A percentile compares a stretch with the other conserved stretches of the same genome.
Evolutionary conservation across 805 yeast species (phyloP).

Genomic region (Kodamaea nitidulidarum): DNA sequence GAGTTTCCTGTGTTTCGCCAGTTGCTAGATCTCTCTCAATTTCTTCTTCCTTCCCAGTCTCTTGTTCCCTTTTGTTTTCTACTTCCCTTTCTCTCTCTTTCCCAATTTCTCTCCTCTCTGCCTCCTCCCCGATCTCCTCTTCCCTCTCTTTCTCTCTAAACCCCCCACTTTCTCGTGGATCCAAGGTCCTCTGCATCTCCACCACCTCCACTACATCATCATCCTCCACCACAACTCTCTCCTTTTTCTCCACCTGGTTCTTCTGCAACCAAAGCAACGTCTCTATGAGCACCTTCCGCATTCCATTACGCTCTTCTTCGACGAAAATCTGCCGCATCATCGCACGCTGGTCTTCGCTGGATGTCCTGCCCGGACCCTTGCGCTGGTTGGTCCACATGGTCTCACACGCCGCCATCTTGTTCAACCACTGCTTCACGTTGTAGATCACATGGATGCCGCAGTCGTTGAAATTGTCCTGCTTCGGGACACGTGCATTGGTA

Average conservation of each 20-base stretch:
- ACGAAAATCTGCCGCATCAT: constrained; percentile 17
- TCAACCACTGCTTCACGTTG: constrained; percentile 58
- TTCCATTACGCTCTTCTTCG: constrained; percentile 26
- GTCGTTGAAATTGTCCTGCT: constrained; percentile 84
- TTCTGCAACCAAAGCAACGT: constrained; percentile 6
- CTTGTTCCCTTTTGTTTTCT: not conserved
- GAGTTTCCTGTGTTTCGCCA: no score
- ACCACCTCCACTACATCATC: constrained; percentile 19
- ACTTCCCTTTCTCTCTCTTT: not conserved
- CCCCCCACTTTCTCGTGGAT: constrained; percentile 6
- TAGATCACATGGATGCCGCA: constrained; percentile 91
- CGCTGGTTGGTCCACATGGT: constrained; percentile 39
- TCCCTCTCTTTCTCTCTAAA: constrained; percentile 8
- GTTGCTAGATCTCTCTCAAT: no score
- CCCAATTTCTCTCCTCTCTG: no score
- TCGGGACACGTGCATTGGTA: constrained; percentile 60
- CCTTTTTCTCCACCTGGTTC: not conserved
- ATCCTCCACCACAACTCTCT: constrained; percentile 6
- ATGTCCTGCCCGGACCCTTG: constrained; percentile 5
- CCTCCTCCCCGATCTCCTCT: constrained; percentile 1
- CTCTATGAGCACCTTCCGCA: constrained; percentile 25
- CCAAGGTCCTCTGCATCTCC: constrained; percentile 6
- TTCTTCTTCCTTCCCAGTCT: not conserved
- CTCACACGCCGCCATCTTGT: constrained; percentile 45
- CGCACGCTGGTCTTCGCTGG: not conserved